phyloP scores from a whole-genome alignment of 225 moss, liverwort and hornwort genomes.

The Pseudoscleropodium purum region DNA sequence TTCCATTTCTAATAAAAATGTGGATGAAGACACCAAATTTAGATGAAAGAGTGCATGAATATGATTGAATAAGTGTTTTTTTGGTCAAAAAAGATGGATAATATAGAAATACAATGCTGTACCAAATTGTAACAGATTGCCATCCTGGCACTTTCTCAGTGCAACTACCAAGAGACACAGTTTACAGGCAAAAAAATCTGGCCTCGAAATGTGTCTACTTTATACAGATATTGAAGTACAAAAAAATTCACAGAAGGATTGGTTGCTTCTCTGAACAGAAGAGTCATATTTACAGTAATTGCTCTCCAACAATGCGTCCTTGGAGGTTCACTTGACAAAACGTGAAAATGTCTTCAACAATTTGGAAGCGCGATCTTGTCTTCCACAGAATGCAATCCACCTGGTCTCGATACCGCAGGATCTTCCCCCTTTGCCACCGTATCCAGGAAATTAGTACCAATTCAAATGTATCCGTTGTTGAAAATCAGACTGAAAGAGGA shows the following conservation, averaged over 20 bases:
- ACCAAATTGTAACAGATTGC: no score
- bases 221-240: neutral
- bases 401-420: neutral
- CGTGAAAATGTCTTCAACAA: neutral
- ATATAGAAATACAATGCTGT: no score
- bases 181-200: neutral
- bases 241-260: neutral
- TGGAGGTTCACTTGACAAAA: neutral
- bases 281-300: neutral
- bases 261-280: neutral
- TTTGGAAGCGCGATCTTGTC: neutral
- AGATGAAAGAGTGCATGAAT: no score
- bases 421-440: neutral
- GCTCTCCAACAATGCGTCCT: neutral
- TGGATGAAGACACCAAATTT: no score
- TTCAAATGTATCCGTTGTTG: neutral
- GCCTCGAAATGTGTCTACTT: neutral
- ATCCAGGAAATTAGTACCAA: neutral
- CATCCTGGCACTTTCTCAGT: no score
- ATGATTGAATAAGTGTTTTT: no score
- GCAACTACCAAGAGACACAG: neutral
- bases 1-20: no score
- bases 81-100: no score
- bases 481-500: neutral
- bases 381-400: conserved; percentile 6